Evolutionary conservation across 306 rosid genomes (phyloP).

Genomic region (Canavalia gladiata): DNA sequence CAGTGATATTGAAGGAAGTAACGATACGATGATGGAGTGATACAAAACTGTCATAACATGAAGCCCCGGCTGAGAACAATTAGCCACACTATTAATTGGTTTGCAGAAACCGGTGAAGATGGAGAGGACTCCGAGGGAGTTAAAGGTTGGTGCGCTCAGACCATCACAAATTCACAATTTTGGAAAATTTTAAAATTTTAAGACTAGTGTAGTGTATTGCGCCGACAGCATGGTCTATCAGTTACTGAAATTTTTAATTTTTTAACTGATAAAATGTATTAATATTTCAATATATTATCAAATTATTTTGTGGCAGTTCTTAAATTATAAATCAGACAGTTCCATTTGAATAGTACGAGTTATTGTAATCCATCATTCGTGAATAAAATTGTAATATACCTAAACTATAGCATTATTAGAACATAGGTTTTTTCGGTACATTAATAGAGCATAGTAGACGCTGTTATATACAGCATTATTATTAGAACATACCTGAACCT

Average conservation of each 20-base stretch:
- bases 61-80: background rate
- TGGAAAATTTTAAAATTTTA: background rate
- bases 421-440: background rate
- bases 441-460: too few relatives aligned
- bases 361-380: background rate
- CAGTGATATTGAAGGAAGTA: conserved; percentile 53
- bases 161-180: background rate
- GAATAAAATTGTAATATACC: background rate
- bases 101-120: background rate
- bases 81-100: background rate
- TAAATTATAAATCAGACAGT: background rate
- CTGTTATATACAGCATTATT: too few relatives aligned
- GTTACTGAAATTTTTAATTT: background rate
- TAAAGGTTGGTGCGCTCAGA: background rate
- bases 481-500: background rate
- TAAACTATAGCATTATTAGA: background rate
- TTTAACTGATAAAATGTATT: background rate
- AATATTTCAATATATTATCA: background rate
- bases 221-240: background rate
- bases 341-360: background rate
- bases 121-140: background rate
- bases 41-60: background rate
- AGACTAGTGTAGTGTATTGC: background rate
- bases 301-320: background rate
- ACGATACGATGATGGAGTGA: conserved; percentile 49